A percentile compares a stretch with the other conserved stretches of the same genome.
These are phyloP conservation scores for Ogataea zsoltii DNA, from an alignment of 805 yeast genomes.

Conservation along the genomic window DNA sequence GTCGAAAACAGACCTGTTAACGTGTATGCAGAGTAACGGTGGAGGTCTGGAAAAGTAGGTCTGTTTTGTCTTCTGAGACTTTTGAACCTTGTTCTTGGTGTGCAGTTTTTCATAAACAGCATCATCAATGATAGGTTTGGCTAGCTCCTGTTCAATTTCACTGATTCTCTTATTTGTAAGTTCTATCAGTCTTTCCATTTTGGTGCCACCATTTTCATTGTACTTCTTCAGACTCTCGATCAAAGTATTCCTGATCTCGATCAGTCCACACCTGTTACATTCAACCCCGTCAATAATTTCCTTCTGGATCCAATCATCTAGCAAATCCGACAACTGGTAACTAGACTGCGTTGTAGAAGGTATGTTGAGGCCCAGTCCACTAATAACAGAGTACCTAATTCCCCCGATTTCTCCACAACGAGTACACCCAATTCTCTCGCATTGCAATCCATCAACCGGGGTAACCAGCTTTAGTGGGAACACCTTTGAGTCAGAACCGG, in stretches of 20 bases:
- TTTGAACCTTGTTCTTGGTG: conserved; percentile 70
- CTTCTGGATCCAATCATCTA: conserved; percentile 69
- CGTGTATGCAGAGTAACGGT: conserved; percentile 78
- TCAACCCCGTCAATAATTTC: conserved; percentile 92
- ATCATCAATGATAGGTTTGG: conserved; percentile 73
- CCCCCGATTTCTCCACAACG: conserved; percentile 95
- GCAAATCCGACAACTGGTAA: conserved; percentile 50
- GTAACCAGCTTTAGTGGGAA: conserved; percentile 64
- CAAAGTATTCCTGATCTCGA: conserved; percentile 56
- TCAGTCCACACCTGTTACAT: conserved; percentile 88
- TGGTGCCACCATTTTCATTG: conserved; percentile 17
- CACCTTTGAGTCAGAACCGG: conserved; percentile 43
- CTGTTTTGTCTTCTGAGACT: conserved; percentile 82
- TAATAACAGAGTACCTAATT: conserved; percentile 73
- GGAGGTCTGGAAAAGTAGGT: conserved; percentile 80
- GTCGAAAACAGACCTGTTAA: conserved; percentile 92
- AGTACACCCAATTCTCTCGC: conserved; percentile 88
- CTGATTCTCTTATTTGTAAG: conserved; percentile 47
- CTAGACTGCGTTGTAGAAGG: conserved; percentile 49
- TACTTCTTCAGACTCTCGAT: conserved; percentile 36
- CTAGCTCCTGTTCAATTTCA: conserved; percentile 53
- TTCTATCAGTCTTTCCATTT: conserved; percentile 27
- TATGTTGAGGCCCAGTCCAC: conserved; percentile 71
- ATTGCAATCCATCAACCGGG: conserved; percentile 89
- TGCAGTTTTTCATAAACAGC: conserved; percentile 72